A percentile compares a stretch with the other conserved stretches of the same genome.
Conservation (phyloP, 2,329 filamentous ascomycete species). For the Ceratocystis colombiana region DNA sequence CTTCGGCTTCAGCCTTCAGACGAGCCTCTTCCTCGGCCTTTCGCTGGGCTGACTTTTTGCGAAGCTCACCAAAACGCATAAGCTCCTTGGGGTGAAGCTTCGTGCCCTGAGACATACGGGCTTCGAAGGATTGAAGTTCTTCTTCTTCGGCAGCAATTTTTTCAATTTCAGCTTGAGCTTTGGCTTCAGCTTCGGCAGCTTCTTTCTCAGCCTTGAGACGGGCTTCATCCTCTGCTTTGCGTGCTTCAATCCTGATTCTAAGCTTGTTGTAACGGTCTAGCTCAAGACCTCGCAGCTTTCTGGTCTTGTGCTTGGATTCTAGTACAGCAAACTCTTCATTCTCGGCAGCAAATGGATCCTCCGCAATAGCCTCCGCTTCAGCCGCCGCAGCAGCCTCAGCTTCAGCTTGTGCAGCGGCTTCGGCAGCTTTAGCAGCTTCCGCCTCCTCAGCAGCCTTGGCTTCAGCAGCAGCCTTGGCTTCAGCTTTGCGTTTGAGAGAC, state of each 20-base stretch:
- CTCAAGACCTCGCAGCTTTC: slow-evolving; percentile 27
- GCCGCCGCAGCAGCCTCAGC: slow-evolving; percentile 14
- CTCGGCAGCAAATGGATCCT: slow-evolving; percentile 32
- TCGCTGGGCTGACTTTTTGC: background rate
- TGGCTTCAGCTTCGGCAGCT: slow-evolving; percentile 17
- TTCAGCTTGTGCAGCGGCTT: slow-evolving; percentile 14
- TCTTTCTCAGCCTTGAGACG: slow-evolving; percentile 17
- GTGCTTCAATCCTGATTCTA: slow-evolving; percentile 15
- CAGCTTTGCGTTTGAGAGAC: background rate
- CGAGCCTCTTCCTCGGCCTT: slow-evolving; percentile 16
- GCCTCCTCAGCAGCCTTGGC: background rate
- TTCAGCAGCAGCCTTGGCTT: slow-evolving; percentile 10
- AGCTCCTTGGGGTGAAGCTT: background rate
- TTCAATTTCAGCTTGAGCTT: slow-evolving; percentile 30
- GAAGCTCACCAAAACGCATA: background rate
- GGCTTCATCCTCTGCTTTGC: slow-evolving; percentile 16
- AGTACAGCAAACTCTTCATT: slow-evolving; percentile 48
- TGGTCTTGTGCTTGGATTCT: slow-evolving; percentile 34
- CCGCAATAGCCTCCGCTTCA: background rate
- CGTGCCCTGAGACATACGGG: background rate
- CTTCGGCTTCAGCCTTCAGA: slow-evolving; percentile 16
- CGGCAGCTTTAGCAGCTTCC: slow-evolving; percentile 2
- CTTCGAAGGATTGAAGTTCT: slow-evolving; percentile 4
- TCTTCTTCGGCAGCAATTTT: slow-evolving; percentile 27
- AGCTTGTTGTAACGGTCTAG: slow-evolving; percentile 24